Evolutionary conservation across 352 stramenopile species (phyloP), one percentile per base, ranked within the genome.

Genomic region (Phytophthora gonapodyides): DNA sequence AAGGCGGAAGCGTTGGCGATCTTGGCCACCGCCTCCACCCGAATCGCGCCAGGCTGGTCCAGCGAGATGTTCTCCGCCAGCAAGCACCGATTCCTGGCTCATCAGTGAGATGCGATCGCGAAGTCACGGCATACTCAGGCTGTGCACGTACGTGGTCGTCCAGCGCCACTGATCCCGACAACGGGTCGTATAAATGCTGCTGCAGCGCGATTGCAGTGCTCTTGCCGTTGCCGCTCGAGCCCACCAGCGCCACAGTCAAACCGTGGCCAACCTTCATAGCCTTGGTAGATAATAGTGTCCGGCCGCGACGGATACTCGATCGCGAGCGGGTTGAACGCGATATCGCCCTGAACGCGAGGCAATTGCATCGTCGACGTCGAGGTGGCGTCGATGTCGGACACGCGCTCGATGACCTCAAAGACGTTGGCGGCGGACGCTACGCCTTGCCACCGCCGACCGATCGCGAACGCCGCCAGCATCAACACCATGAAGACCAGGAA

Each of bases 291-390:
- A 2, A 42, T 49, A 11, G 78, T 66, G 8, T 93, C 79, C 1
- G 81, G 82, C 30, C 93, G 66, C 1, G 88, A 87, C 8, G 94
- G 91, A 68, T 98, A 99, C 2, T 80, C 70, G 67, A 99, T 98
- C 7, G 46, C 56, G 13, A 99, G 78, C 48, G 94, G 58, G 10
- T 86, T 52, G 57, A 99, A 97, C 12, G 75, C 35, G 52, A 97
- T 72, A 24, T 82, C 67, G 10, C 95, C 93, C 1, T 72, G 35
- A 2, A 88, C 55, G 2, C 35, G 41, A 0, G 53, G 35, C 2
- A 81, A 47, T 10, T 61, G 66, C 1, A 21, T 27, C 2, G 72
- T 72, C 12, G 36, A 16, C 0, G 57, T 51, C 0, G 65, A 67
- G 5, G 49, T 64, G 12, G 64, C 56, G 36, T 86, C 69, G 40